Evolutionary conservation across 1,284 basidiomycete species (phyloP), one percentile per base, ranked within the genome.

Genomic region (Peniophora sp.): DNA sequence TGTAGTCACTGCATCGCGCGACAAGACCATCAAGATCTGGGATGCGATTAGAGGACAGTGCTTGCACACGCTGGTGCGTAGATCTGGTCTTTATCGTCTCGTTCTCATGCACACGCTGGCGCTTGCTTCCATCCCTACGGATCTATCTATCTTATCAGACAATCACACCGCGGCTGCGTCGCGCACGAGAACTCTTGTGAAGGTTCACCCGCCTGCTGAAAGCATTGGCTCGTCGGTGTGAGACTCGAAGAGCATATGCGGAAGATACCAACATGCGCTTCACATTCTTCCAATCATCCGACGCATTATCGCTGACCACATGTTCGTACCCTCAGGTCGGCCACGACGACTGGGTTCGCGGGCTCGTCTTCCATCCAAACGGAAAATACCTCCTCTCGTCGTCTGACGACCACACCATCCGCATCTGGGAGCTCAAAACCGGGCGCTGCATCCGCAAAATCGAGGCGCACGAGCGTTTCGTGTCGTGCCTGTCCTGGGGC

Each of bases 11-110:
- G 84, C 81, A 0, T 81, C 81, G 15, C 68, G 87, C 54, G 88
- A 90, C 66, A 87, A 88, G 70, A 76, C 73, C 3, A 82, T 89
- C 57, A 79, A 78, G 56, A 61, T 90, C 15, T 89, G 88, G 88
- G 85, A 88, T 58, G 70, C 75, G 0, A 64, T 73, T 23, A 76
- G 72, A 14, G 85, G 86, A 2, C 82, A 84, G 61, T 80, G 81
- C 56, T 63, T 91, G n/a, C 73, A 78, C 55, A 83, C 75, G 8
- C 68, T 90, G 24, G 80, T 83, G 52, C 58, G 77, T 66, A 24
- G 32, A n/a, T n/a, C n/a, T n/a, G n/a, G n/a, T n/a, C n/a, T n/a
- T n/a, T n/a, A n/a, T n/a, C n/a, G n/a, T n/a, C n/a, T 10, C 11
- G 45, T 14, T 39, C 27, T 32, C 27, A 32, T 5, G 5, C 27